A percentile compares a stretch with the other conserved stretches of the same genome.
phyloP scores from a whole-genome alignment of 441 rosid species.

The Eruca vesicaria region DNA sequence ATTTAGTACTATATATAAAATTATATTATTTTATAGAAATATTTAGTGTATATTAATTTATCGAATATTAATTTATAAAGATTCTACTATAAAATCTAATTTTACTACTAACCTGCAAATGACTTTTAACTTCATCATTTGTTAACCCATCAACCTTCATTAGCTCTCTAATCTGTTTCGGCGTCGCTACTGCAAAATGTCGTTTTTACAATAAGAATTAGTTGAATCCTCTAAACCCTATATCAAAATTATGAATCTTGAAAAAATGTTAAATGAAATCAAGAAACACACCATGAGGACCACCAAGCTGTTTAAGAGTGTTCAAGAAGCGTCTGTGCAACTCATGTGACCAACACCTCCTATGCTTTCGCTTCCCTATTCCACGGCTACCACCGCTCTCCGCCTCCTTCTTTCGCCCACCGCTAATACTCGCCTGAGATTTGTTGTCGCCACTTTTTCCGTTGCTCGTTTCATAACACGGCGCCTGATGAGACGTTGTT shows the following conservation, averaged over 20 bases:
- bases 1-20: too few relatives aligned
- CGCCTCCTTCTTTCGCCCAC: constrained; percentile 9
- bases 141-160: constrained; percentile 90
- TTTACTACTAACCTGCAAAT: constrained; percentile 65
- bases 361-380: constrained; percentile 44
- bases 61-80: too few relatives aligned
- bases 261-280: not conserved
- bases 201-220: constrained; percentile 1
- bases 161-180: constrained; percentile 80
- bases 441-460: constrained; percentile 14
- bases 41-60: too few relatives aligned
- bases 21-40: too few relatives aligned
- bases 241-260: not conserved
- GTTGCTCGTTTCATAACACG: constrained; percentile 35
- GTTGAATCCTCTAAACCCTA: not conserved
- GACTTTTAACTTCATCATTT: constrained; percentile 94
- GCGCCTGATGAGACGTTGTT: constrained; percentile 26
- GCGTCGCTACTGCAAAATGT: constrained; percentile 62
- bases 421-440: constrained; percentile 4
- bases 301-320: constrained; percentile 89
- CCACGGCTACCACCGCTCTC: constrained; percentile 27
- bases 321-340: constrained; percentile 71
- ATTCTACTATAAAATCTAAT: not conserved
- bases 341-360: constrained; percentile 88
- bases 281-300: constrained; percentile 61